Evolutionary conservation across 164 flowering plant genomes (phyloP), one percentile per base, ranked within the genome.

Genomic region (Akebia trifoliata): DNA sequence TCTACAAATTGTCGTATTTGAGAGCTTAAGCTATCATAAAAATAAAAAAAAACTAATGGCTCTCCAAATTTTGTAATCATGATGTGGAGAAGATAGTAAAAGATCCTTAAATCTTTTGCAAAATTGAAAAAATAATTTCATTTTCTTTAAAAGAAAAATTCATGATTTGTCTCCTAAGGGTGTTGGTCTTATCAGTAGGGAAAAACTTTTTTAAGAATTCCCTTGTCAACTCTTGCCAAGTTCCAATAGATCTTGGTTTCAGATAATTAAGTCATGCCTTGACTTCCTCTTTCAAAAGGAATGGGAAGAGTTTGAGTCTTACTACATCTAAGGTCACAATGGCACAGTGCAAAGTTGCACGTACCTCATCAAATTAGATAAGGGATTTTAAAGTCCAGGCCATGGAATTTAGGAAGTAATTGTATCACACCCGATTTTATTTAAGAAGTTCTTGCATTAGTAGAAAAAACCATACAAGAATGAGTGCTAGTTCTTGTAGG

Each of bases 11-110:
- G 48, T 4, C 48, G 25, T 20, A 18, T n/a, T 4, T 24, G 1
- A 0, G 44, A 54, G 2, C 4, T 38, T 30, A 37, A 7, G 6
- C 57, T 34, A 54, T 54, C 57, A 21, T 54, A 54, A n/a, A 54
- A 54, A 4, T 1, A n/a, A n/a, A n/a, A n/a, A n/a, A 4, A 51
- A 17, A 18, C 24, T 17, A 30, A 31, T 30, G 10, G 18, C 17
- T 17, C 22, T 31, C 39, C 55, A 51, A 9, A 4, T 51, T 7
- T 51, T 39, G n/a, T n/a, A 51, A 3, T 39, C 39, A 31, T 20
- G 40, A 31, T 51, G 55, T n/a, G 55, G 55, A 39, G n/a, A n/a
- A n/a, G n/a, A n/a, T 5, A 29, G 10, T 14, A 50, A 29, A 3
- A 50, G 36, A 0, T 50, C 45, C 6, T 25, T 37, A 25, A 54